phyloP scores from a whole-genome alignment of 2,329 filamentous ascomycete genomes.

The Arthrocladium fulminans region DNA sequence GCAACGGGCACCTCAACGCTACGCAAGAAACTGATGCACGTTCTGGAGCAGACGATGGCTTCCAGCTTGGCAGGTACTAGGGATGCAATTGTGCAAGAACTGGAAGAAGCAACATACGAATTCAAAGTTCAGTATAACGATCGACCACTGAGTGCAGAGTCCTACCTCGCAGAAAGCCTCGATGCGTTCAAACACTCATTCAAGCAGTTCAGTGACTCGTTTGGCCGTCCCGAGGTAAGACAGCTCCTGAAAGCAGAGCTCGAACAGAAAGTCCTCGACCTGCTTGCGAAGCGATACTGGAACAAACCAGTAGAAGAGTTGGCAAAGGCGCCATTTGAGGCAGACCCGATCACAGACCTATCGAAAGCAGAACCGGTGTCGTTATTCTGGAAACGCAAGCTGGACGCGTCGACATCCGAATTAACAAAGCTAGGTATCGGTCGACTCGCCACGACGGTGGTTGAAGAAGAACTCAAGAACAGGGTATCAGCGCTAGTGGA shows the following conservation, averaged over 20 bases:
- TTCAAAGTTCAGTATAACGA: slow-evolving; percentile 99
- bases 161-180: slow-evolving; percentile 88
- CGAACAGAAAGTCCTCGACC: slow-evolving; percentile 87
- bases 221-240: slow-evolving; percentile 81
- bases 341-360: slow-evolving; percentile 65
- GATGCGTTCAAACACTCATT: slow-evolving; percentile 98
- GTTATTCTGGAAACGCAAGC: slow-evolving; percentile 84
- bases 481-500: slow-evolving; percentile 72
- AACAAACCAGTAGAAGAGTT: slow-evolving; percentile 89
- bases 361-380: slow-evolving; percentile 79
- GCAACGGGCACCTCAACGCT: slow-evolving; percentile 76
- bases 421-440: slow-evolving; percentile 93
- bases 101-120: slow-evolving; percentile 94
- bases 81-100: slow-evolving; percentile 85
- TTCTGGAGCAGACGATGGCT: slow-evolving; percentile 95
- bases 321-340: slow-evolving; percentile 55
- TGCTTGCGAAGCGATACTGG: slow-evolving; percentile 92
- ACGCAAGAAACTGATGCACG: slow-evolving; percentile 92
- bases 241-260: slow-evolving; percentile 84
- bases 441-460: slow-evolving; percentile 80
- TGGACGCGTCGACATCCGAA: slow-evolving; percentile 82
- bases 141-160: slow-evolving; percentile 84
- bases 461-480: slow-evolving; percentile 76
- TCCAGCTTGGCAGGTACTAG: slow-evolving; percentile 79
- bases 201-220: slow-evolving; percentile 82